phyloP scores from a whole-genome alignment of 805 yeast species.

The Clavispora phyllophila region DNA sequence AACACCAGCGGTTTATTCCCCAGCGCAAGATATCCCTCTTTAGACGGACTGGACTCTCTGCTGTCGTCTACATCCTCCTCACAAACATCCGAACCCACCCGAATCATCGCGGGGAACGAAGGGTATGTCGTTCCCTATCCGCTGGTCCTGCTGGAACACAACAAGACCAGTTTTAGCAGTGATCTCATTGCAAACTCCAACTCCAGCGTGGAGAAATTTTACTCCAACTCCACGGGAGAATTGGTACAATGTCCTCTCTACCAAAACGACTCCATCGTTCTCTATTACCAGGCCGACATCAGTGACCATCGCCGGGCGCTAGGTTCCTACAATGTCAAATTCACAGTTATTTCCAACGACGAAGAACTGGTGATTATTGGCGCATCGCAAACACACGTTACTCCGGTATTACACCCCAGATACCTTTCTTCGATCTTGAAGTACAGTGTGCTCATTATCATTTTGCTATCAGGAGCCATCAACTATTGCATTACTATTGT shows the following conservation, averaged over 20 bases:
- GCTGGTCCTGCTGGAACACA: background rate
- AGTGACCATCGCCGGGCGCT: constrained; percentile 33
- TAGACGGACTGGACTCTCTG: background rate
- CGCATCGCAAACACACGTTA: constrained; percentile 44
- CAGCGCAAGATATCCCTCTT: background rate
- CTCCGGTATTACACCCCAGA: constrained; percentile 36
- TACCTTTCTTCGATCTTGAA: constrained; percentile 31
- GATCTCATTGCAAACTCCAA: constrained; percentile 10
- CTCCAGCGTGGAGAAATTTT: constrained; percentile 16
- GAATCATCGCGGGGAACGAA: background rate
- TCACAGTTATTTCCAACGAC: constrained; percentile 40
- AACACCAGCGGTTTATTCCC: constrained; percentile 19
- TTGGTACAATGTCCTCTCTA: constrained; percentile 33
- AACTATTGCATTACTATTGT: constrained; percentile 38
- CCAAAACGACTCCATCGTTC: constrained; percentile 30
- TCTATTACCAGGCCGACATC: constrained; percentile 37
- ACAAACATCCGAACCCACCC: background rate
- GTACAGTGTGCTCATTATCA: constrained; percentile 32
- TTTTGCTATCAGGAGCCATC: constrained; percentile 37
- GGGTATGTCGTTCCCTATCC: background rate
- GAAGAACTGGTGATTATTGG: constrained; percentile 34
- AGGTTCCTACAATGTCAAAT: constrained; percentile 42
- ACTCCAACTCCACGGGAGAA: constrained; percentile 22
- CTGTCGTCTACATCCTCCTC: background rate
- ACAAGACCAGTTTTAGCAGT: background rate